phyloP scores from a whole-genome alignment of 129 eudicot species.

The Rutidosis leptorrhynchoides region DNA sequence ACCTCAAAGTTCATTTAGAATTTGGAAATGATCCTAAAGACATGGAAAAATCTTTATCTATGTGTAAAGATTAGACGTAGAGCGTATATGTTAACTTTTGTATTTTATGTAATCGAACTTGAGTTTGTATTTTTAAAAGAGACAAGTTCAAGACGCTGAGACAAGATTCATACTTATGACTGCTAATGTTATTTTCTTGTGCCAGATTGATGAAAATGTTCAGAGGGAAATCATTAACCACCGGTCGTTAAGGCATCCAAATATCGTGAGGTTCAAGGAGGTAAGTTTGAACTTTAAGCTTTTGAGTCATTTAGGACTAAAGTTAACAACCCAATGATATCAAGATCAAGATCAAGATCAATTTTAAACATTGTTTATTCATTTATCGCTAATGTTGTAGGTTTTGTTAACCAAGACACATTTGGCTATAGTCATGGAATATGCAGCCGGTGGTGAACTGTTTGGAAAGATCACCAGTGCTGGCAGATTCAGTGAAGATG shows the following conservation, averaged over 20 bases:
- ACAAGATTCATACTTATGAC: background rate
- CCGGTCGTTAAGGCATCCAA: conserved; percentile 66
- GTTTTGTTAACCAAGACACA: conserved; percentile 54
- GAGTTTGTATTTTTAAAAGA: too few relatives aligned
- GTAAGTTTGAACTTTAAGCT: conserved; percentile 26
- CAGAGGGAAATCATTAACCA: conserved; percentile 64
- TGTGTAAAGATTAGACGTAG: background rate
- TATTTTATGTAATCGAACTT: too few relatives aligned
- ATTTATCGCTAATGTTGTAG: conserved; percentile 31
- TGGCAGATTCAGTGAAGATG: conserved; percentile 78
- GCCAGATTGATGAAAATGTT: conserved; percentile 69
- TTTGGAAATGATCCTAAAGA: conserved; percentile 21
- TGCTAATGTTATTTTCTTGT: conserved; percentile 18
- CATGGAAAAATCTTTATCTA: too few relatives aligned
- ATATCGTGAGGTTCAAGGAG: conserved; percentile 67
- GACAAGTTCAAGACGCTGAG: background rate
- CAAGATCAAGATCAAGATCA: conserved; percentile 7
- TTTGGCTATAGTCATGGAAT: conserved; percentile 74
- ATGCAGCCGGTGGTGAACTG: conserved; percentile 79
- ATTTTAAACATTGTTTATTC: conserved; percentile 5
- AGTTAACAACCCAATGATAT: conserved; percentile 7
- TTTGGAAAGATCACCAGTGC: conserved; percentile 63
- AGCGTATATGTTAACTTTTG: background rate
- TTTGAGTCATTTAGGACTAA: conserved; percentile 5
- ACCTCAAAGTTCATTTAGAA: too few relatives aligned